Conservation (phyloP, 305 asterid species). For the Fraxinus sp. region DNA sequence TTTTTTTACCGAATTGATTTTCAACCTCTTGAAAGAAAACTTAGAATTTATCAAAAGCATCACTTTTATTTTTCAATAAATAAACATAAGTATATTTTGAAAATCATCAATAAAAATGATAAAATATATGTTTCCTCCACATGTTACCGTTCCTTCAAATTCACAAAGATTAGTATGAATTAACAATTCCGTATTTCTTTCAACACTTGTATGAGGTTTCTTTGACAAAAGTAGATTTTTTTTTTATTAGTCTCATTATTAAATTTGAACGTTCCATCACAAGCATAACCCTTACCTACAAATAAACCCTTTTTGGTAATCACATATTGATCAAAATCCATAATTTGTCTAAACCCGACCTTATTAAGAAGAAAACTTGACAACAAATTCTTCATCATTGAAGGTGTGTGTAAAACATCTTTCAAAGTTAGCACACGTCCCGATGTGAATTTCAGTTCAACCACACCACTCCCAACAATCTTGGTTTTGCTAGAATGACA, state of each 20-base stretch:
- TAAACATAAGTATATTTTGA: too few species aligned
- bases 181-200: too few species aligned
- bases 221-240: not conserved
- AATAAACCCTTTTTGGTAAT: not conserved
- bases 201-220: not conserved
- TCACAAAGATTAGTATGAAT: not conserved
- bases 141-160: not conserved
- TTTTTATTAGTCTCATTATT: too few species aligned
- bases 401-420: not conserved
- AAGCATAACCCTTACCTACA: not conserved
- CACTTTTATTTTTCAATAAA: too few species aligned
- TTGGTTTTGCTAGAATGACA: too few species aligned
- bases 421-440: not conserved
- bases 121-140: too few species aligned
- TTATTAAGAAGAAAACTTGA: not conserved
- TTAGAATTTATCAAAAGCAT: too few species aligned
- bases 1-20: not conserved
- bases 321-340: not conserved
- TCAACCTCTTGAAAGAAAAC: too few species aligned
- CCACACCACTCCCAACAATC: not conserved
- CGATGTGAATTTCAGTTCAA: not conserved
- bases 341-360: too few species aligned
- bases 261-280: not conserved
- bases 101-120: too few species aligned
- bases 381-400: not conserved